These are phyloP conservation scores for Cercophora samala DNA, from an alignment of 495 filamentous ascomycete genomes.

Conservation along the genomic window DNA sequence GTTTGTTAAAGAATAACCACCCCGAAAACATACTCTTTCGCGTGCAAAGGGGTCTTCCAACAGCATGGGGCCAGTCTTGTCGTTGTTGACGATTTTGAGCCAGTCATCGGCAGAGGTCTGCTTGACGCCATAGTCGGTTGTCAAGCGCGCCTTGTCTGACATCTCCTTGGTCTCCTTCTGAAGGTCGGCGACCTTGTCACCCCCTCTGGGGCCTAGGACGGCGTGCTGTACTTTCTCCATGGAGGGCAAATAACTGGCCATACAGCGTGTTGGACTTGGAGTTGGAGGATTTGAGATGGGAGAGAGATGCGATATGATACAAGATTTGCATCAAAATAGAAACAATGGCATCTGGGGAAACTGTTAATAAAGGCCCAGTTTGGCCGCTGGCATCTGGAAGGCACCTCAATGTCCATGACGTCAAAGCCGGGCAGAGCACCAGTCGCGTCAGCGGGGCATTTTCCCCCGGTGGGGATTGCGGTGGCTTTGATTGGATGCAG, in stretches of 20 bases:
- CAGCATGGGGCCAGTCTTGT: conserved; percentile 66
- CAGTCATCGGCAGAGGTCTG: conserved; percentile 74
- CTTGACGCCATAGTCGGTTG: conserved; percentile 76
- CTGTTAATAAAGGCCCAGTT: not conserved
- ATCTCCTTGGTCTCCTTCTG: conserved; percentile 35
- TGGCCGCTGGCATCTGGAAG: not conserved
- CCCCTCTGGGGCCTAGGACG: conserved; percentile 28
- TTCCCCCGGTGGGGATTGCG: not conserved
- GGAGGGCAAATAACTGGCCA: conserved; percentile 5
- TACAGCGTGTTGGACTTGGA: not conserved
- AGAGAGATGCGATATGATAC: not conserved
- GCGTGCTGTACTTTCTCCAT: conserved; percentile 32
- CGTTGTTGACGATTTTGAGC: conserved; percentile 61
- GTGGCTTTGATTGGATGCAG: not conserved
- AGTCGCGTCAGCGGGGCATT: not conserved
- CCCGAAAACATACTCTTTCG: conserved; percentile 59
- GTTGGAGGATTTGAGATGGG: not conserved
- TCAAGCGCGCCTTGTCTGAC: conserved; percentile 45
- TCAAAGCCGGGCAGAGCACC: not conserved
- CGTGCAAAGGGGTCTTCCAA: conserved; percentile 78
- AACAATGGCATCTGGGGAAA: not conserved
- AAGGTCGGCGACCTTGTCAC: conserved; percentile 44
- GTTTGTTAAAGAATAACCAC: not conserved
- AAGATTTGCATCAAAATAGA: not conserved
- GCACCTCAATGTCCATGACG: not conserved